Percentiles rank a stretch among this genome's conserved stretches.
Evolutionary conservation across 2,329 filamentous ascomycete genomes (phyloP).

Genomic region (Beauveria medogensis): DNA sequence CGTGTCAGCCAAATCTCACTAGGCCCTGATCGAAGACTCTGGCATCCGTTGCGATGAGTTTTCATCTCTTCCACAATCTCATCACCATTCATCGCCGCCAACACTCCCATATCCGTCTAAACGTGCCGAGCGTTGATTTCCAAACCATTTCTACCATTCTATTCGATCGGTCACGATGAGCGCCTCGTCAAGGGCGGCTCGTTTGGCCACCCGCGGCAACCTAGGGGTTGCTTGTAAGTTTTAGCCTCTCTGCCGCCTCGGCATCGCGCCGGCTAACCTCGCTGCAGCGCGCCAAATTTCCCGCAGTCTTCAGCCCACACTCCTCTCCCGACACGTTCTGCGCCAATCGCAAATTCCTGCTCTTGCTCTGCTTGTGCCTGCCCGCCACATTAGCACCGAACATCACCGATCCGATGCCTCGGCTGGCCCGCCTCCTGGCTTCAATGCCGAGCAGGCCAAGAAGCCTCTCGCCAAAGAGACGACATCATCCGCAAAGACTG

Average conservation of each 20-base stretch:
- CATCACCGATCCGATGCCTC: constrained; percentile 43
- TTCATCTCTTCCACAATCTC: constrained; percentile 7
- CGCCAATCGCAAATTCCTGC: constrained; percentile 40
- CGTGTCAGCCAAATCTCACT: constrained; percentile 10
- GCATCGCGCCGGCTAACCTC: constrained; percentile 15
- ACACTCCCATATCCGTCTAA: not conserved
- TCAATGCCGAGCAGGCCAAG: constrained; percentile 84
- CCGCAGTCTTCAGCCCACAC: constrained; percentile 37
- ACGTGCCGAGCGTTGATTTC: not conserved
- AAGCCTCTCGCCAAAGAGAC: constrained; percentile 62
- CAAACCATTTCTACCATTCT: not conserved
- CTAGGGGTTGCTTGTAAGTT: constrained; percentile 41
- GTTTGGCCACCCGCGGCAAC: constrained; percentile 46
- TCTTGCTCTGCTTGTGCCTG: constrained; percentile 49
- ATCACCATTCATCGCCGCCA: constrained; percentile 1
- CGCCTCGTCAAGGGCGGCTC: constrained; percentile 47
- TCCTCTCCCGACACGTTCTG: constrained; percentile 38
- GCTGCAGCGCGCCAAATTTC: constrained; percentile 37
- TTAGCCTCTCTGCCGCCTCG: not conserved
- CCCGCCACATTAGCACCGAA: constrained; percentile 50
- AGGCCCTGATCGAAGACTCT: constrained; percentile 6
- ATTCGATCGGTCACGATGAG: constrained; percentile 35
- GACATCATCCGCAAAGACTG: constrained; percentile 25
- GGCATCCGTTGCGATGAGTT: constrained; percentile 4
- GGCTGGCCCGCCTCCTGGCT: constrained; percentile 71